phyloP scores from a whole-genome alignment of 2,329 filamentous ascomycete species.

The Verticillium dahliae region DNA sequence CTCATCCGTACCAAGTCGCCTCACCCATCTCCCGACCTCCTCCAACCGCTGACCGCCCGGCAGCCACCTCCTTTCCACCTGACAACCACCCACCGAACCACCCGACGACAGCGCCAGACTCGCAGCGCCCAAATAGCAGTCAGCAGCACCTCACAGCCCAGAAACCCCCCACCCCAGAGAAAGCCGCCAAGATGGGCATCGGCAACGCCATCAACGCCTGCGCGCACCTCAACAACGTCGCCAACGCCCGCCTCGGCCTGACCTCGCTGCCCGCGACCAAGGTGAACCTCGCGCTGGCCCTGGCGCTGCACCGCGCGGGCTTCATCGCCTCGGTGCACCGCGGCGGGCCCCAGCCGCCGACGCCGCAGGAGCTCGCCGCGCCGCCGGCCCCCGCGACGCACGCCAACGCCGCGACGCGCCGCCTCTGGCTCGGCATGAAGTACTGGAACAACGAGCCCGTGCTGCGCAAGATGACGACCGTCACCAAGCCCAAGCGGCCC shows the following conservation, averaged over 20 bases:
- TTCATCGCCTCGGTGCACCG: conserved; percentile 77
- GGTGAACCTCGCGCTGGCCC: conserved; percentile 67
- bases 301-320: conserved; percentile 75
- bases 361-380: conserved; percentile 36
- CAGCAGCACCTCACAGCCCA: neutral
- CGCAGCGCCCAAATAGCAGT: neutral
- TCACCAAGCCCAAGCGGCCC: conserved; percentile 69
- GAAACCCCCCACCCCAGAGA: neutral
- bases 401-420: conserved; percentile 64
- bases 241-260: conserved; percentile 72
- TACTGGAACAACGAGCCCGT: conserved; percentile 83
- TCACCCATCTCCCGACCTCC: neutral
- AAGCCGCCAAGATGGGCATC: conserved; percentile 33
- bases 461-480: conserved; percentile 55
- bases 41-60: neutral
- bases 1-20: neutral
- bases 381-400: conserved; percentile 55
- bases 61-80: neutral
- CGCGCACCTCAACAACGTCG: conserved; percentile 87
- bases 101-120: neutral
- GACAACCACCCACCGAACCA: neutral
- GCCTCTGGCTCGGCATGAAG: conserved; percentile 86
- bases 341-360: conserved; percentile 50
- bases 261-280: conserved; percentile 79
- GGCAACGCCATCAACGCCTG: conserved; percentile 72